Conservation (phyloP, 495 filamentous ascomycete genomes). For the Penicillium samsonianum region DNA sequence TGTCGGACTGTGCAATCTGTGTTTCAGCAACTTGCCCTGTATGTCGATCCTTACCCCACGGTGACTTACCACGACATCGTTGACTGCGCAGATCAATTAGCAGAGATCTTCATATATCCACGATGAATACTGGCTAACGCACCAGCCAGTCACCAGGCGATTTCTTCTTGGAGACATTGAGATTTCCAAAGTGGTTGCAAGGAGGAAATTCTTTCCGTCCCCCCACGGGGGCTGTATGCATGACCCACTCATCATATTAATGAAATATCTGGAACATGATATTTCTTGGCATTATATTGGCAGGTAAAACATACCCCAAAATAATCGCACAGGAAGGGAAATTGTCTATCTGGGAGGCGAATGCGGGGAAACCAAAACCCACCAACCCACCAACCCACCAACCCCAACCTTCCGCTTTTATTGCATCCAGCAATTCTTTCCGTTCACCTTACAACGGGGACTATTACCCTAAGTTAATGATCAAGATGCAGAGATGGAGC, state of each 20-base stretch:
- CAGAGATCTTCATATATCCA: not conserved
- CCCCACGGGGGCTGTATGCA: slow-evolving; percentile 7
- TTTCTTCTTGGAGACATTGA: slow-evolving; percentile 9
- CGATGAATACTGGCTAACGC: not conserved
- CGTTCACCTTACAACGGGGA: slow-evolving; percentile 10
- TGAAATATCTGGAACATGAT: too few relatives aligned
- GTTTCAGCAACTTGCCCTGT: not conserved
- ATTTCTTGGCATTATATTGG: too few relatives aligned
- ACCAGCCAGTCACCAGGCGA: slow-evolving; percentile 21
- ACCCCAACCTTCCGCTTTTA: slow-evolving; percentile 15
- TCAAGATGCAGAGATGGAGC: not conserved
- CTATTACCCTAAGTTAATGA: not conserved
- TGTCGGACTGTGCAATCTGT: slow-evolving; percentile 25
- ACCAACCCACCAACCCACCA: too few relatives aligned
- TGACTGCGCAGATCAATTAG: slow-evolving; percentile 17
- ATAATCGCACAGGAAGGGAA: too few relatives aligned
- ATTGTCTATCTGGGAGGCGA: not conserved
- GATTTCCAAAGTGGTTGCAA: slow-evolving; percentile 5
- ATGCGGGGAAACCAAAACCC: not conserved
- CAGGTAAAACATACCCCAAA: too few relatives aligned
- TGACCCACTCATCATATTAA: not conserved
- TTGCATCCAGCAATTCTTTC: slow-evolving; percentile 23
- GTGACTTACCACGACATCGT: slow-evolving; percentile 25
- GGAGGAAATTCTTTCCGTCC: slow-evolving; percentile 19
- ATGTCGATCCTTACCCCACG: not conserved